Percentiles rank a stretch among this genome's conserved stretches.
Evolutionary conservation across 1,284 basidiomycete genomes (phyloP).

Genomic region (Ganoderma sinense): DNA sequence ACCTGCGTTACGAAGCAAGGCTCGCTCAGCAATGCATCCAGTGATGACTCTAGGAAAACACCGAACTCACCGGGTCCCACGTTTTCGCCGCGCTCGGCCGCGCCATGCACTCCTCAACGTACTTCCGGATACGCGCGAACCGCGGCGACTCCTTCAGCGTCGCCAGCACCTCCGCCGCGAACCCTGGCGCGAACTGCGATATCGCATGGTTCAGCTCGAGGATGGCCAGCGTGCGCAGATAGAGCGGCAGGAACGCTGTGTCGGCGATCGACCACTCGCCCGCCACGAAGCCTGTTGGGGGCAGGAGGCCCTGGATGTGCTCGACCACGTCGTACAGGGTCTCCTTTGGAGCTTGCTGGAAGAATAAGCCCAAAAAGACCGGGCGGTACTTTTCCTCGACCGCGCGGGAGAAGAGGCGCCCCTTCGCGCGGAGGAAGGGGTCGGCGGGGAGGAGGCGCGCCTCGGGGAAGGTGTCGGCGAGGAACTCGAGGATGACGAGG

Average conservation of each 20-base stretch:
- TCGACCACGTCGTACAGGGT: conserved; percentile 44
- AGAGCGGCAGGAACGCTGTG: conserved; percentile 51
- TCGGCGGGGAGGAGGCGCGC: conserved; percentile 57
- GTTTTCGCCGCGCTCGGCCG: conserved; percentile 41
- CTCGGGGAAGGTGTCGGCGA: conserved; percentile 60
- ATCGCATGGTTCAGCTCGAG: conserved; percentile 40
- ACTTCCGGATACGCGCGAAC: conserved; percentile 41
- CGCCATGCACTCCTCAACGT: conserved; percentile 37
- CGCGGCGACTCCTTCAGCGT: conserved; percentile 31
- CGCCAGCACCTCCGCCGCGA: conserved; percentile 34
- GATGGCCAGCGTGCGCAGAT: conserved; percentile 37
- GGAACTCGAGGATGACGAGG: conserved; percentile 66
- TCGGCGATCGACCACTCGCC: conserved; percentile 60
- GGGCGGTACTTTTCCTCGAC: conserved; percentile 52
- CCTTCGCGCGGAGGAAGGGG: conserved; percentile 61
- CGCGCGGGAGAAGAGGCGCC: conserved; percentile 65
- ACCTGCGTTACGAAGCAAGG: background rate
- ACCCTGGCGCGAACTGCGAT: conserved; percentile 33
- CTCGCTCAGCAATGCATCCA: background rate
- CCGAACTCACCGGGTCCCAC: conserved; percentile 40
- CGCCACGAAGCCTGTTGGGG: conserved; percentile 39
- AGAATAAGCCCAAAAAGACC: conserved; percentile 36
- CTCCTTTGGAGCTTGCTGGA: conserved; percentile 45
- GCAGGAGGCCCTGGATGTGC: conserved; percentile 42
- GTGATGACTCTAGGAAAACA: background rate